Base-by-base conservation (phyloP, 164 flowering plant genomes). In the Kalanchoe fedtschenkoi region DNA sequence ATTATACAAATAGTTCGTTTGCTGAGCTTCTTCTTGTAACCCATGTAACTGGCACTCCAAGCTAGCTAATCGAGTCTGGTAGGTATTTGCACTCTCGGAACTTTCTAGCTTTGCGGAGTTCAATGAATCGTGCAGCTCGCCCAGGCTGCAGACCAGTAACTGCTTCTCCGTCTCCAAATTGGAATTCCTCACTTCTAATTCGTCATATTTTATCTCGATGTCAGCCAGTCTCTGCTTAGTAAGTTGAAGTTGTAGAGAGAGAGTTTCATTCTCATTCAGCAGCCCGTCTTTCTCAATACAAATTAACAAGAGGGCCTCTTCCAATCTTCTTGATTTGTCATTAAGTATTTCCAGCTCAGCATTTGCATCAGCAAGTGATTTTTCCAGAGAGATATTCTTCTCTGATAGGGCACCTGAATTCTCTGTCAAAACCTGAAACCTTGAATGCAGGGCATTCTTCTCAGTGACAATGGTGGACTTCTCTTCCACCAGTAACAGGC, bases 1-100 rank as follows among this genome's bases (percentile, higher is more conserved):
- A 54, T 78, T 76, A 34, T 65, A 72, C 61, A 74, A 74, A 60
- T 67, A 72, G 64, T 67, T 71, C 64, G 64, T 66, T 43, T 53
- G 32, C 22, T 43, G 56, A 57, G 65, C 66, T 38, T 69, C 77
- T 60, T 70, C 83, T 58, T 75, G 71, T 30, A 85, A 71, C 32
- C 44, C 54, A 63, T 7, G 47, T 59, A 78, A 68, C 64, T 76
- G 70, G 29, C 58, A 51, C 64, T 74, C 71, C 73, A 77, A 8
- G 14, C 42, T 66, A 68, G 67, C 71, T 60, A 84, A 19, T 39
- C 63, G 77, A 13, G 60, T 38, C 65, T 58, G 41, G 41, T 32
- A 58, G 11, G 19, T 16, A 21, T 34, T 37, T 17, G 28, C 38
- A 32, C 24, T 22, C 14, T 4, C 41, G 6, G 61, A 10, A 11